Percentiles rank a stretch among this genome's conserved stretches.
Evolutionary conservation across 2,329 filamentous ascomycete genomes (phyloP).

Genomic region (Diaporthe amygdali): DNA sequence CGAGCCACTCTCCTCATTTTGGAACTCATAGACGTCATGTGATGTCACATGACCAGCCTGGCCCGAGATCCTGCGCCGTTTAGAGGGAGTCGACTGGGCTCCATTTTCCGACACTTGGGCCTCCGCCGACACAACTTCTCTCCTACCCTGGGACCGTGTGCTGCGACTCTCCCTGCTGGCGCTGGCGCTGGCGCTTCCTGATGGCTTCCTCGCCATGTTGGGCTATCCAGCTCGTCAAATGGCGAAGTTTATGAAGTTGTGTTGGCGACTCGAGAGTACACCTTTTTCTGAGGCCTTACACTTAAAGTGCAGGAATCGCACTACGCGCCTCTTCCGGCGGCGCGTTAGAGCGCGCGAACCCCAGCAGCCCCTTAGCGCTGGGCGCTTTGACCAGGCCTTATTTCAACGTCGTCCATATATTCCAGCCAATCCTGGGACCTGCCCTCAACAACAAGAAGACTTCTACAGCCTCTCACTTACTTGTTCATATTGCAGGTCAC

Average conservation of each 20-base stretch:
- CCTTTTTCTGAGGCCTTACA: neutral
- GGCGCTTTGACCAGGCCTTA: slow-evolving; percentile 18
- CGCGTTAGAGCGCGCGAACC: neutral
- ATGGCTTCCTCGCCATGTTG: neutral
- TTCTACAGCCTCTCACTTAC: neutral
- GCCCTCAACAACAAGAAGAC: neutral
- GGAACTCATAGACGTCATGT: slow-evolving; percentile 21
- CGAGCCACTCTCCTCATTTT: slow-evolving; percentile 13
- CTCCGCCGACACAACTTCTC: neutral
- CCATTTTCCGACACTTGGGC: neutral
- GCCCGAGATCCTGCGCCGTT: neutral
- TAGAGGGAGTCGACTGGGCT: neutral
- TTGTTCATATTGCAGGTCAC: neutral
- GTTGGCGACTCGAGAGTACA: neutral
- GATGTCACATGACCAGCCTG: neutral
- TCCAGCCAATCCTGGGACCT: neutral
- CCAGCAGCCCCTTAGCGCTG: neutral
- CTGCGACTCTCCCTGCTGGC: neutral
- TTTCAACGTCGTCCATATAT: neutral
- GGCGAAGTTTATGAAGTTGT: neutral
- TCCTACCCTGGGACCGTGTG: neutral
- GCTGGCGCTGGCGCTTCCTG: neutral
- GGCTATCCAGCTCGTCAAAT: neutral
- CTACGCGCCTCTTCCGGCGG: neutral
- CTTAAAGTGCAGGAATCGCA: neutral